Evolutionary conservation across 352 stramenopile genomes (phyloP), one percentile per base, ranked within the genome.

Genomic region (Globisporangium alternatum): DNA sequence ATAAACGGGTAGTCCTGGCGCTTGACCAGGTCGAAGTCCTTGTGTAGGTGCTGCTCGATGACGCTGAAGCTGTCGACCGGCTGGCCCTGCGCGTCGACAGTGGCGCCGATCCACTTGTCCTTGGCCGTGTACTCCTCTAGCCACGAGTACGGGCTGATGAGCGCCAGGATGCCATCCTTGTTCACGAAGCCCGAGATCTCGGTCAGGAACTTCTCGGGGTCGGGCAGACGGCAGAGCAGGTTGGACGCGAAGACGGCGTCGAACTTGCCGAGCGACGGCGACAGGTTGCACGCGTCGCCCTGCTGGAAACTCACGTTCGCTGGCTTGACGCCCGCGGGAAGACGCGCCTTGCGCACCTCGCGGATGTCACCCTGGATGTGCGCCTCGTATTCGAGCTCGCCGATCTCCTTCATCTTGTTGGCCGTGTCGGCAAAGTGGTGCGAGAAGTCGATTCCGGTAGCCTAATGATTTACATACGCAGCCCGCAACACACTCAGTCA

Each of bases 131-230:
- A 99, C 68, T 99, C 93, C 64, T 97, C 86, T 55, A 99, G 75
- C 96, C 96, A 99, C 57, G 91, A 98, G 77, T 98, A 99, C 33
- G 97, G 97, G 25, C 95, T 98, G 30, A 98, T 88, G 58, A 99
- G 86, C 5, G 98, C 92, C 35, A 98, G 83, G 60, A 98, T 80
- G 19, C 97, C 97, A 45, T 85, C 93, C 39, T 87, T 78, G 43
- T 95, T 93, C 17, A 99, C 79, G 57, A 99, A 88, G 6, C 71
- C 65, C 37, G 75, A 72, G 47, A 98, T 86, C 8, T 88, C 79
- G 25, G 74, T 83, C 22, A 99, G 67, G 70, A 98, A 98, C 43
- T 88, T 84, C 31, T 86, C 69, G 3, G 97, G 96, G 52, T 98
- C 83, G 1, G 96, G 96, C 53, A 99, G 75, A 12, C 97, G 91